Conservation (phyloP, 352 stramenopile genomes). For the Pythium aristosporum region DNA sequence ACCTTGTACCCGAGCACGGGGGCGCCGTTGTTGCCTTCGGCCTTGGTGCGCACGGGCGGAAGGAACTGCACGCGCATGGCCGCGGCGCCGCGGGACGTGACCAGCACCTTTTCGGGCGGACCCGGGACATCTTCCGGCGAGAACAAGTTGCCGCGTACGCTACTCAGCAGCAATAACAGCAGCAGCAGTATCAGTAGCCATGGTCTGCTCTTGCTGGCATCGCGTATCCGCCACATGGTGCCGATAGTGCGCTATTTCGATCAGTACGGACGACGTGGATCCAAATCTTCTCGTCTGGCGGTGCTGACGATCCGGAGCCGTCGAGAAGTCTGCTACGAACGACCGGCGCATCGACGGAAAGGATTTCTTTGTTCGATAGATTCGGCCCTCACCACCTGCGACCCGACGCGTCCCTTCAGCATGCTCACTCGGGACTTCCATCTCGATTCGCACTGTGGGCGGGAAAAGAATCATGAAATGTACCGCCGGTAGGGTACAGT, state of each 20-base stretch:
- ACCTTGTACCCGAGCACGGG: slow-evolving; percentile 80
- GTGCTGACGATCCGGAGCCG: not conserved
- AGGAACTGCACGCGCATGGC: slow-evolving; percentile 64
- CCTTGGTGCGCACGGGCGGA: slow-evolving; percentile 50
- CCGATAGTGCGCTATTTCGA: not conserved
- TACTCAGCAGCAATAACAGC: slow-evolving; percentile 15
- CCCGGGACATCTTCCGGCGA: slow-evolving; percentile 62
- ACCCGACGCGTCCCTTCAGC: slow-evolving; percentile 3
- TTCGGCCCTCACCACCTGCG: not conserved
- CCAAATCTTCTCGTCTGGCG: not conserved
- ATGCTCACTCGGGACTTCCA: not conserved
- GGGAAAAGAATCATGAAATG: not conserved
- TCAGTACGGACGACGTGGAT: not conserved
- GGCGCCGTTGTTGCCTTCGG: slow-evolving; percentile 65
- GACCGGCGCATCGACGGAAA: not conserved
- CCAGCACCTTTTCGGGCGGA: slow-evolving; percentile 58
- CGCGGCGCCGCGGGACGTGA: slow-evolving; percentile 44
- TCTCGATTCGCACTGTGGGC: not conserved
- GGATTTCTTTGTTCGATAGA: slow-evolving; percentile 1
- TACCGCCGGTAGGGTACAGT: not conserved
- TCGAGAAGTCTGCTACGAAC: not conserved
- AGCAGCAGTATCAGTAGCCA: slow-evolving; percentile 2
- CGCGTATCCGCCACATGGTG: slow-evolving; percentile 3
- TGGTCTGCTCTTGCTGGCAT: not conserved
- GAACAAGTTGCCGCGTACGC: slow-evolving; percentile 39